phyloP scores from a whole-genome alignment of 2,329 filamentous ascomycete species.

The Periglandula ipomoeae region DNA sequence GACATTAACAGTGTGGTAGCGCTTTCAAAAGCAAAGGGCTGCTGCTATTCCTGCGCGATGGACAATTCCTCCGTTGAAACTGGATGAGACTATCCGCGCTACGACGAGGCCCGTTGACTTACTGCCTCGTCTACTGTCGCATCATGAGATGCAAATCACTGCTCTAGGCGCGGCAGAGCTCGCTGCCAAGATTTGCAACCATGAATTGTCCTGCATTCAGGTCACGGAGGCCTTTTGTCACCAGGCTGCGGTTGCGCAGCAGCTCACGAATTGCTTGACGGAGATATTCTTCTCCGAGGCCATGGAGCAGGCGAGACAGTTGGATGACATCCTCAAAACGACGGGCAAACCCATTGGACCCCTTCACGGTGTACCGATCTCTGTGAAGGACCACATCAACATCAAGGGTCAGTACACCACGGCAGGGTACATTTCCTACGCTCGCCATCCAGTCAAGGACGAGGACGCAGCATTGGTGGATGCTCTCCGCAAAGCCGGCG shows the following conservation, averaged over 20 bases:
- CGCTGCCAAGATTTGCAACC: constrained; percentile 9
- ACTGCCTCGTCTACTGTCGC: constrained; percentile 9
- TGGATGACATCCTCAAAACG: constrained; percentile 28
- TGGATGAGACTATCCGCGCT: constrained; percentile 8
- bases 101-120: constrained; percentile 8
- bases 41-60: constrained; percentile 9
- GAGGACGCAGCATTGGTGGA: constrained; percentile 5
- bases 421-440: constrained; percentile 21
- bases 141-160: constrained; percentile 15
- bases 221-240: constrained; percentile 19
- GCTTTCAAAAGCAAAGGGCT: constrained; percentile 4
- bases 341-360: constrained; percentile 23
- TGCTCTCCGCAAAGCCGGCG: constrained; percentile 8
- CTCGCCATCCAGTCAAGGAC: constrained; percentile 1
- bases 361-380: constrained; percentile 52
- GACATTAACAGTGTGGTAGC: constrained; percentile 1
- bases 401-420: constrained; percentile 7
- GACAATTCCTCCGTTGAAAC: constrained; percentile 8
- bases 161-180: constrained; percentile 10
- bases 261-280: constrained; percentile 29
- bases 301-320: constrained; percentile 29
- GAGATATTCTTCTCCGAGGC: constrained; percentile 43
- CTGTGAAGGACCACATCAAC: constrained; percentile 17
- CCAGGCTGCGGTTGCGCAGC: constrained; percentile 19
- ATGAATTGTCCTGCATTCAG: constrained; percentile 14